Conservation (phyloP, 441 rosid genomes). For the Gossypium gossypioides region DNA sequence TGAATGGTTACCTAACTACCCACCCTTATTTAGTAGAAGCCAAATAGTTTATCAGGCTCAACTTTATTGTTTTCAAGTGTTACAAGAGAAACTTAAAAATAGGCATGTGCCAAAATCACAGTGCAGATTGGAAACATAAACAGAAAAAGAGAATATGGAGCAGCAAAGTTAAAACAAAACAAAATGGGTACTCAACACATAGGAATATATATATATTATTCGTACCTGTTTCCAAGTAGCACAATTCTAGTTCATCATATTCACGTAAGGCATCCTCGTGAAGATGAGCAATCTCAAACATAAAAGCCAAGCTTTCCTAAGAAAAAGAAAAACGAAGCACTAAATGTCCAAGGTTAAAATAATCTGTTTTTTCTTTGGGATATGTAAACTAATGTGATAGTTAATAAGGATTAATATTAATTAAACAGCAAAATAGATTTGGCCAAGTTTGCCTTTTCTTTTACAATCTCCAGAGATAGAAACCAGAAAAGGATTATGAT, state of each 20-base stretch:
- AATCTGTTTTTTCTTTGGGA: background rate
- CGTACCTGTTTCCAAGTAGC: slow-evolving; percentile 92
- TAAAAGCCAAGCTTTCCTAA: slow-evolving; percentile 99
- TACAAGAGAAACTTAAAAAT: background rate
- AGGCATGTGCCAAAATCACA: background rate
- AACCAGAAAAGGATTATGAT: background rate
- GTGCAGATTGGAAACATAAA: background rate
- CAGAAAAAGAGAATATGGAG: background rate
- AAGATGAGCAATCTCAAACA: slow-evolving; percentile 96
- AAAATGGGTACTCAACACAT: background rate
- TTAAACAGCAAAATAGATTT: slow-evolving; percentile 10
- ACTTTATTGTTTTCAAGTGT: background rate
- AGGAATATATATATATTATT: background rate
- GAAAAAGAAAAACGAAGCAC: slow-evolving; percentile 15
- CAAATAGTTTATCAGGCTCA: background rate
- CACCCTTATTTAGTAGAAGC: background rate
- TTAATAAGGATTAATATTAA: background rate
- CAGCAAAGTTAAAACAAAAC: background rate
- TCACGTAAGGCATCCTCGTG: slow-evolving; percentile 93
- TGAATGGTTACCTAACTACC: background rate
- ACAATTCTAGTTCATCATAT: slow-evolving; percentile 91
- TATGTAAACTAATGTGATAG: slow-evolving; percentile 8
- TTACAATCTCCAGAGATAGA: slow-evolving; percentile 11
- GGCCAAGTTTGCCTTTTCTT: slow-evolving; percentile 4
- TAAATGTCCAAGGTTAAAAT: background rate